Conservation (phyloP, 202 grass and related monocot genomes). For the Setaria italica region DNA sequence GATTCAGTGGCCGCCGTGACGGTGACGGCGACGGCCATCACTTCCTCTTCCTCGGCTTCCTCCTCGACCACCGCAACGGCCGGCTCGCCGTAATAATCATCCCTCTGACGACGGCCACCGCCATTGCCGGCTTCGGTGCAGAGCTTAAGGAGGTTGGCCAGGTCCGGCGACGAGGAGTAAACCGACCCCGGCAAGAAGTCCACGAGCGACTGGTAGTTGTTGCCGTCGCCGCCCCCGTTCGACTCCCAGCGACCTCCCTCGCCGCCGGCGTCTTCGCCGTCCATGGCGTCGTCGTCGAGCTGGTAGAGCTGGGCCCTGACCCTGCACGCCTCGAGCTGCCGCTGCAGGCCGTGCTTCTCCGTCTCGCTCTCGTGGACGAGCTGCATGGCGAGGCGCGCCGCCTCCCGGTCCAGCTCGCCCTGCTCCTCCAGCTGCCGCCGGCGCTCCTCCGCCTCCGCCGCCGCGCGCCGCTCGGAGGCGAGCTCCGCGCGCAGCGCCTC, state of each 20-base stretch:
- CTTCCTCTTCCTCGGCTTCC: constrained; percentile 17
- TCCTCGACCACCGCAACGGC: constrained; percentile 20
- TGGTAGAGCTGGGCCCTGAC: constrained; percentile 42
- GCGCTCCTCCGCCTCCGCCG: constrained; percentile 39
- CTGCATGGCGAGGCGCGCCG: constrained; percentile 56
- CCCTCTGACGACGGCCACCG: neutral
- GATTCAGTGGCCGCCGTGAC: neutral
- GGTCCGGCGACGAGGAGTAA: constrained; percentile 55
- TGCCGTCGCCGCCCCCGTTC: neutral
- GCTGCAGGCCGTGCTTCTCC: constrained; percentile 52
- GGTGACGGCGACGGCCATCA: neutral
- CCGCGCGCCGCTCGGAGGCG: constrained; percentile 5
- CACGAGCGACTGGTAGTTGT: constrained; percentile 63
- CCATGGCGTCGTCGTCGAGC: neutral
- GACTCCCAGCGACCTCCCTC: neutral
- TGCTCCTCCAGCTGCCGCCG: constrained; percentile 55
- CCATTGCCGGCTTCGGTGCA: constrained; percentile 27
- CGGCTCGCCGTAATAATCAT: neutral
- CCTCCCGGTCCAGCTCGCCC: constrained; percentile 52
- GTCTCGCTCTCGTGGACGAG: constrained; percentile 57
- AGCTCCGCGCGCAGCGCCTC: constrained; percentile 40
- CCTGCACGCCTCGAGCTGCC: constrained; percentile 48
- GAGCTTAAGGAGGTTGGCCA: constrained; percentile 52
- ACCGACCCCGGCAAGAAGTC: constrained; percentile 52
- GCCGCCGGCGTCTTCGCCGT: neutral